Evolutionary conservation across 1,284 basidiomycete genomes (phyloP).

Genomic region (Moesziomyces aphidis): DNA sequence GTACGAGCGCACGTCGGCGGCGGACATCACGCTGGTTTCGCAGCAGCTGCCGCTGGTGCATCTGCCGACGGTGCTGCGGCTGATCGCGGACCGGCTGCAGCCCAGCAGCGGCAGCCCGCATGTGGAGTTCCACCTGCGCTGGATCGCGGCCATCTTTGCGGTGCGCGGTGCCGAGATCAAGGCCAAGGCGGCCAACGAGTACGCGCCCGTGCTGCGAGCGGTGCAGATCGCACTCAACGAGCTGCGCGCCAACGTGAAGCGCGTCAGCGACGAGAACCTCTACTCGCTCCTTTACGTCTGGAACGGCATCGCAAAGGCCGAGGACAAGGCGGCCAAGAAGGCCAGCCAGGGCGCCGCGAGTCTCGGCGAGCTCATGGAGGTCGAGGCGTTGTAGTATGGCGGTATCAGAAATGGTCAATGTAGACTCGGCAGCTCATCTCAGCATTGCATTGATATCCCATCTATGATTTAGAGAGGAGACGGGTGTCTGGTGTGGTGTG

Average conservation of each 20-base stretch:
- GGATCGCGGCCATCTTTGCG: constrained; percentile 62
- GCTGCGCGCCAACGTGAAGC: constrained; percentile 61
- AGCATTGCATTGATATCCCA: too few relatives aligned
- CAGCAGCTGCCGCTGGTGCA: constrained; percentile 55
- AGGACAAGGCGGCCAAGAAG: constrained; percentile 3
- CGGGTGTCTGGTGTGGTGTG: too few relatives aligned
- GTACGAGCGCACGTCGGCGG: constrained; percentile 57
- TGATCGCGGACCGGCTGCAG: constrained; percentile 58
- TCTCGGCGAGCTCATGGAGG: constrained; percentile 40
- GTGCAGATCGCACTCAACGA: constrained; percentile 63
- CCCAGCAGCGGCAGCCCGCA: constrained; percentile 62
- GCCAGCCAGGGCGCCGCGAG: constrained; percentile 18
- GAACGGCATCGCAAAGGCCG: constrained; percentile 46
- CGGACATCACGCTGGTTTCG: constrained; percentile 60
- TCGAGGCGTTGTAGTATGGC: constrained; percentile 15
- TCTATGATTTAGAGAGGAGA: too few relatives aligned
- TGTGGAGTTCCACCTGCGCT: constrained; percentile 65
- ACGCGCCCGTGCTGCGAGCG: constrained; percentile 57
- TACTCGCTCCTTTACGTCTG: constrained; percentile 62
- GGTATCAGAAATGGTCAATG: too few relatives aligned
- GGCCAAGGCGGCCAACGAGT: constrained; percentile 45
- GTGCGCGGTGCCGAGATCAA: constrained; percentile 56
- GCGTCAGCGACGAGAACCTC: constrained; percentile 58
- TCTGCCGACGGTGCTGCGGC: constrained; percentile 47
- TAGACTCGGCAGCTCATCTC: too few relatives aligned